phyloP scores from a whole-genome alignment of 2,329 filamentous ascomycete genomes.

The Cladosporium sp. region DNA sequence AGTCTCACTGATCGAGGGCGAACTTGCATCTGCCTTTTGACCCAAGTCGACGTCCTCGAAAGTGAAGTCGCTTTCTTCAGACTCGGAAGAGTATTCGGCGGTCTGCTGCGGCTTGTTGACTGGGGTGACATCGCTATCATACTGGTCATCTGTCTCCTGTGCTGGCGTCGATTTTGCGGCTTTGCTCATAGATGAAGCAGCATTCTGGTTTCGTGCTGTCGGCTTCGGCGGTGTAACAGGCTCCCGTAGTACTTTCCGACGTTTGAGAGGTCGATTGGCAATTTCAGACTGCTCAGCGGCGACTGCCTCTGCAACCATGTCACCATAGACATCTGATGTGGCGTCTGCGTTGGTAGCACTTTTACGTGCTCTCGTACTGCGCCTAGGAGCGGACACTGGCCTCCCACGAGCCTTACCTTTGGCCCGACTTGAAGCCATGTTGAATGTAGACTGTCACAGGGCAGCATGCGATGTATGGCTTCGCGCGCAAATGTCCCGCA shows the following conservation, averaged over 20 bases:
- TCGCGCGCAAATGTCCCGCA: conserved; percentile 18
- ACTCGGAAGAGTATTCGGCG: conserved; percentile 35
- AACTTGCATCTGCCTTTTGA: conserved; percentile 21
- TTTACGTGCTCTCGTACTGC: conserved; percentile 15
- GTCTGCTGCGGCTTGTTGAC: conserved; percentile 21
- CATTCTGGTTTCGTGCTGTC: neutral
- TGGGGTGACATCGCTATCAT: neutral
- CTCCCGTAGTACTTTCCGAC: conserved; percentile 17
- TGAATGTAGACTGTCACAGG: neutral
- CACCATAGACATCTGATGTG: conserved; percentile 23
- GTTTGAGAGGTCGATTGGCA: conserved; percentile 25
- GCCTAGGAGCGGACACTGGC: conserved; percentile 7
- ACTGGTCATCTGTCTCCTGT: neutral
- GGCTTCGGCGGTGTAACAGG: neutral
- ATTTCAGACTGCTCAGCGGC: conserved; percentile 15
- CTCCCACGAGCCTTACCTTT: conserved; percentile 19
- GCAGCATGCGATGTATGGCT: neutral
- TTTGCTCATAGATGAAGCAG: neutral
- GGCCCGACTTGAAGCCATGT: conserved; percentile 30
- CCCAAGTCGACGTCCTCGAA: conserved; percentile 59
- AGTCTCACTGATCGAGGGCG: conserved; percentile 14
- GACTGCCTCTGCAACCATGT: conserved; percentile 26
- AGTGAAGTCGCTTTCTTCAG: conserved; percentile 54
- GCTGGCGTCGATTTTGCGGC: neutral
- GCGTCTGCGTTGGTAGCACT: conserved; percentile 3